Conservation (phyloP, 225 moss, liverwort and hornwort genomes). For the Climacium dendroides region DNA sequence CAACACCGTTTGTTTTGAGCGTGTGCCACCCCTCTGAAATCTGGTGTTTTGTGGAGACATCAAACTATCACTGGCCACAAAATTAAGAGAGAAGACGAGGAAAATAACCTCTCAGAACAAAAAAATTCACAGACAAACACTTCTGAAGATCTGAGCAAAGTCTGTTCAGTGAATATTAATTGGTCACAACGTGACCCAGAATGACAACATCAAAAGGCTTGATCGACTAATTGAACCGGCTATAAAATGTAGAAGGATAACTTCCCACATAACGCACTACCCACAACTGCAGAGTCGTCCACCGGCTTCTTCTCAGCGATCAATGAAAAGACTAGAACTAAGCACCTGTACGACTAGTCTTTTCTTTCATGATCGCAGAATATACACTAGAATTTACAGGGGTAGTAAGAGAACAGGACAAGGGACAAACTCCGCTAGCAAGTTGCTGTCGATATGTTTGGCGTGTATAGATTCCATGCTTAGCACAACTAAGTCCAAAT, state of each 20-base stretch:
- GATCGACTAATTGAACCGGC: conserved; percentile 16
- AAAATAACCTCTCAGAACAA: background rate
- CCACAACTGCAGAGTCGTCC: background rate
- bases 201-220: background rate
- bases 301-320: background rate
- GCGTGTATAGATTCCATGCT: conserved; percentile 79
- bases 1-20: background rate
- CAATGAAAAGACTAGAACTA: background rate
- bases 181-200: background rate
- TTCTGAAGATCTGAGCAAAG: background rate
- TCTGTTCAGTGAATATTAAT: background rate
- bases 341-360: background rate
- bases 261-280: background rate
- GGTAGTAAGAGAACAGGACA: conserved; percentile 86
- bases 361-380: background rate
- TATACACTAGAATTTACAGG: conserved; percentile 5
- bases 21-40: background rate
- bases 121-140: background rate
- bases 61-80: too few relatives aligned
- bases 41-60: background rate
- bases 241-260: background rate
- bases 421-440: conserved; percentile 80
- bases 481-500: conserved; percentile 72
- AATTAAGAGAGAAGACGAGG: background rate
- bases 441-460: conserved; percentile 80